Percentiles rank a stretch among this genome's conserved stretches.
Conservation (phyloP, 495 filamentous ascomycete genomes). For the Penicillium cosmopolitanum region DNA sequence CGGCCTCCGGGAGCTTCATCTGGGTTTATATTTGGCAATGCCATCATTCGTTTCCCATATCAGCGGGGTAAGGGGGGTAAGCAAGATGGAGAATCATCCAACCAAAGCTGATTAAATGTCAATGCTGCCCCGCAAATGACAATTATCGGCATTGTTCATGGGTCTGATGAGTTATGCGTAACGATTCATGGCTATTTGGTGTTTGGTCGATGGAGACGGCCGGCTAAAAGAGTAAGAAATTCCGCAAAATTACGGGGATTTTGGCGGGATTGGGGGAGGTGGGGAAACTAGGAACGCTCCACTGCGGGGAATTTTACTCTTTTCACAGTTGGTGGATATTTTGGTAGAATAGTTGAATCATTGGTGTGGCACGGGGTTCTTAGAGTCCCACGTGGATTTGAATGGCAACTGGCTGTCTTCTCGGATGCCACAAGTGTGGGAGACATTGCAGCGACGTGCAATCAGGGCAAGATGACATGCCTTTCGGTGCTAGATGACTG, state of each 20-base stretch:
- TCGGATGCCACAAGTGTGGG: too few species aligned
- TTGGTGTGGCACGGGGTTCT: not conserved
- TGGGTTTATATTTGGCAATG: slow-evolving; percentile 11
- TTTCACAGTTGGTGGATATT: slow-evolving; percentile 2
- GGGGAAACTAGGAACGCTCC: slow-evolving; percentile 1
- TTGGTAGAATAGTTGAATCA: not conserved
- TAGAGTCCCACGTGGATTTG: not conserved
- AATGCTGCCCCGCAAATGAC: slow-evolving; percentile 14
- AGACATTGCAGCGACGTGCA: too few species aligned
- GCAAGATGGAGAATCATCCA: slow-evolving; percentile 15
- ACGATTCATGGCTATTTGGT: slow-evolving; percentile 13
- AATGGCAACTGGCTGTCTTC: too few species aligned
- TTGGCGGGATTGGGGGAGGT: not conserved
- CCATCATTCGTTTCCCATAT: not conserved
- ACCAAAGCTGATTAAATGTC: slow-evolving; percentile 15
- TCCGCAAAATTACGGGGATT: slow-evolving; percentile 13
- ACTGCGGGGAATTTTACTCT: slow-evolving; percentile 16
- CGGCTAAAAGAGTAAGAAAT: slow-evolving; percentile 19
- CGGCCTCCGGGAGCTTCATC: not conserved
- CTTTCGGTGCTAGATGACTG: too few species aligned
- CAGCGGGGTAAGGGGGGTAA: slow-evolving; percentile 15
- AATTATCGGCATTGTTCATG: slow-evolving; percentile 9
- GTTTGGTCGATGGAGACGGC: slow-evolving; percentile 1
- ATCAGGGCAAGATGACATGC: too few species aligned
- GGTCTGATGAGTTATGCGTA: not conserved